Evolutionary conservation across 371 early-diverging fungal genomes (phyloP), one percentile per base, ranked within the genome.

Genomic region (Rhizopus arrhizus): DNA sequence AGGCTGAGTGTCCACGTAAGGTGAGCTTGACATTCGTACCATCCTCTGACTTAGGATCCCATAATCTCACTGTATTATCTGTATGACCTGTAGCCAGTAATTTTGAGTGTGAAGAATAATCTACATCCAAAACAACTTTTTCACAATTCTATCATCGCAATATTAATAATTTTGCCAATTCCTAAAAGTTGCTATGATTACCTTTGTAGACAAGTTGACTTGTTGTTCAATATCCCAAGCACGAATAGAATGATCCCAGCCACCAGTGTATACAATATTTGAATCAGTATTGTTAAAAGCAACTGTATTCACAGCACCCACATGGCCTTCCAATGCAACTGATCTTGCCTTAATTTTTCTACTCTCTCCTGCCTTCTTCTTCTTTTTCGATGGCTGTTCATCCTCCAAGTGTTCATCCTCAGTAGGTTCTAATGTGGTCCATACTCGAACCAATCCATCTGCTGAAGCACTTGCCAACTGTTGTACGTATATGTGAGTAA

Each of bases 241-340:
- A 52, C 96, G 83, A 41, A 96, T 84, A 38, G 95, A 88, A 68
- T 96, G 96, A 78, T 97, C 98, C 89, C 90, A 91, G 55, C 96
- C 95, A 71, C 92, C 95, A 45, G 89, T 86, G 73, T 86, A 95
- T 56, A 95, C 73, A 59, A 74, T 77, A 52, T 83, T 79, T 48
- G 77, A 62, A 29, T 80, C 69, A 16, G 61, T 61, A n/a, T n/a
- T 34, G 74, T 84, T 81, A 71, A 89, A 91, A 31, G 65, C 64
- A 5, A 94, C 85, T n/a, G 89, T 67, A 16, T 89, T 88, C 2
- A 94, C 92, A 31, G 86, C 86, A 2, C 93, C 95, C 15, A 85
- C 83, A 68, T 96, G 97, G 9, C 91, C 95, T n/a, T 81, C 81
- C 34, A 87, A 72, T 4, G 74, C 75, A 13, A 72, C 61, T 16